phyloP scores from a whole-genome alignment of 768 basidiomycete species.

The Boletus vinaceobasis region DNA sequence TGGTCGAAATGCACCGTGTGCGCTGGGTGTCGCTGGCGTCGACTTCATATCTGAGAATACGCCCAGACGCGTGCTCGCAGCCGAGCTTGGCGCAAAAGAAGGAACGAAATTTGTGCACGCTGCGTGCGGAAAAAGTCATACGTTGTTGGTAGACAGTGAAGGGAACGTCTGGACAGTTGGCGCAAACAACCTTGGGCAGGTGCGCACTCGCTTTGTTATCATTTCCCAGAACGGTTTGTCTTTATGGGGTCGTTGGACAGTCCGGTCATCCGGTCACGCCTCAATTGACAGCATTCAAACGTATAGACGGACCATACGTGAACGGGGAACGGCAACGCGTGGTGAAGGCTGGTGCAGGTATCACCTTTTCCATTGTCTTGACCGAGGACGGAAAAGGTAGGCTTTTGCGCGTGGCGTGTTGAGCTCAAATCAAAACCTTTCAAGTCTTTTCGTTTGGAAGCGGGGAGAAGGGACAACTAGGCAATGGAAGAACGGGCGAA shows the following conservation, averaged over 20 bases:
- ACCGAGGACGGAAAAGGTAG: slow-evolving; percentile 78
- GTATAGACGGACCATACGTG: slow-evolving; percentile 54
- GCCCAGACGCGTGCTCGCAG: slow-evolving; percentile 57
- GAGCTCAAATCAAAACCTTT: slow-evolving; percentile 1
- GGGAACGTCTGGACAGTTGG: slow-evolving; percentile 86
- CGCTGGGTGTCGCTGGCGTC: slow-evolving; percentile 57
- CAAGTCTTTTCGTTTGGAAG: slow-evolving; percentile 88
- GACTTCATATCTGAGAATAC: slow-evolving; percentile 70
- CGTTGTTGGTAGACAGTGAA: slow-evolving; percentile 75
- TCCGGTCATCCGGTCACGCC: slow-evolving; percentile 67
- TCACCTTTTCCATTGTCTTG: slow-evolving; percentile 80
- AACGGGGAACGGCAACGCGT: slow-evolving; percentile 62
- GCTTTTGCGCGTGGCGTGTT: slow-evolving; percentile 9
- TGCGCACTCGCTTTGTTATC: slow-evolving; percentile 30
- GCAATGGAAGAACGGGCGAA: slow-evolving; percentile 92
- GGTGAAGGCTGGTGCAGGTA: slow-evolving; percentile 73
- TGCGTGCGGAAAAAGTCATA: slow-evolving; percentile 80
- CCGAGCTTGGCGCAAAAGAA: slow-evolving; percentile 55
- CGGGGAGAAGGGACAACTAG: slow-evolving; percentile 89
- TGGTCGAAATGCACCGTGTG: slow-evolving; percentile 73
- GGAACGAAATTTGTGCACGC: slow-evolving; percentile 72
- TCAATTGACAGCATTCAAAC: slow-evolving; percentile 65
- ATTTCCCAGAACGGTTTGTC: not conserved
- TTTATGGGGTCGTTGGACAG: slow-evolving; percentile 33
- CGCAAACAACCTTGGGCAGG: slow-evolving; percentile 78